Conservation (phyloP, 257 asterid species). For the Forsythia viridissima region DNA sequence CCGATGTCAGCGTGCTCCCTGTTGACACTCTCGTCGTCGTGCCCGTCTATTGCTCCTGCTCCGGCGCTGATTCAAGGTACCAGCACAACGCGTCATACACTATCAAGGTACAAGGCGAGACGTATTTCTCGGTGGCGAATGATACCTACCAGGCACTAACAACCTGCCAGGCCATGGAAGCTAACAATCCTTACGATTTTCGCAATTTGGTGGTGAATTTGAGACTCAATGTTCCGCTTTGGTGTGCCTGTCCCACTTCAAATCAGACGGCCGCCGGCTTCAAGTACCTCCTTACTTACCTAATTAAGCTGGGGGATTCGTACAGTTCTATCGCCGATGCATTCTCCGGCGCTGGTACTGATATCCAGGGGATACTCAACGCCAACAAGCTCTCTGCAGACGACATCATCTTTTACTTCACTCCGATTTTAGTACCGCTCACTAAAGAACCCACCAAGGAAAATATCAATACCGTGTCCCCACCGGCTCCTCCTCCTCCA, state of each 20-base stretch:
- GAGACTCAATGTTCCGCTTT: conserved; percentile 45
- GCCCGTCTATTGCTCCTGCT: conserved; percentile 57
- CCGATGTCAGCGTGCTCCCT: conserved; percentile 35
- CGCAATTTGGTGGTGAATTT: conserved; percentile 9
- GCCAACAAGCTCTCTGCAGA: conserved; percentile 40
- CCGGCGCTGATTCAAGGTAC: conserved; percentile 23
- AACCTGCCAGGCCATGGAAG: conserved; percentile 53
- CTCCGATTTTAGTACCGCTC: conserved; percentile 55
- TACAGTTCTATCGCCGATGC: conserved; percentile 10
- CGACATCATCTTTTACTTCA: conserved; percentile 31
- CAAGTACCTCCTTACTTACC: conserved; percentile 46
- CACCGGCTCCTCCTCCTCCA: conserved; percentile 28
- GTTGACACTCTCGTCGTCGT: conserved; percentile 36
- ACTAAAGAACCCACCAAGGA: conserved; percentile 29
- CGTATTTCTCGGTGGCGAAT: conserved; percentile 45
- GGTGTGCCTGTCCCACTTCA: conserved; percentile 64
- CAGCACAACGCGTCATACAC: conserved; percentile 61
- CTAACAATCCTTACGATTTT: conserved; percentile 38
- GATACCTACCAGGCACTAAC: conserved; percentile 53
- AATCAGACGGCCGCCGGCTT: conserved; percentile 45
- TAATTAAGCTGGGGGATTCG: conserved; percentile 28
- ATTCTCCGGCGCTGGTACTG: conserved; percentile 43
- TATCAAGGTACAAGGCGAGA: conserved; percentile 30
- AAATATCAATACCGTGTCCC: conserved; percentile 21
- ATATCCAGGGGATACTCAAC: conserved; percentile 26